Conservation (phyloP, 495 filamentous ascomycete species). For the Letharia columbiana region DNA sequence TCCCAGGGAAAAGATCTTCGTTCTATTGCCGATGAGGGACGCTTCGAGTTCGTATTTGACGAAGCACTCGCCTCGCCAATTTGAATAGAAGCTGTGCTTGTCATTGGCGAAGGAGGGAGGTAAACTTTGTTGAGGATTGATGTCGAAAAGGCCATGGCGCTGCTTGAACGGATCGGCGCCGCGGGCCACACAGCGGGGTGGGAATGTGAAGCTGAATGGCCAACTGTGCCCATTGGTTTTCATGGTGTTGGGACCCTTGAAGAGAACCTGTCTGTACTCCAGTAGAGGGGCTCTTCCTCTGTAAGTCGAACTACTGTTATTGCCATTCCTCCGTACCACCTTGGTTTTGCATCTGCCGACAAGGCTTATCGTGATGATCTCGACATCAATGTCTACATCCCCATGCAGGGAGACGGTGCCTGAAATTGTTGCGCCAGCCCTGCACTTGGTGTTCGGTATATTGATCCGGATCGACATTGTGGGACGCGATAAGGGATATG, state of each 20-base stretch:
- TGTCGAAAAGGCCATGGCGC: conserved; percentile 2
- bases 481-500: not conserved
- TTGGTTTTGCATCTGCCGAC: conserved; percentile 4
- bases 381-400: conserved; percentile 1
- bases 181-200: conserved; percentile 2
- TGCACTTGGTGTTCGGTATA: not conserved
- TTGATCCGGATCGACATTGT: conserved; percentile 15
- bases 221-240: conserved; percentile 6
- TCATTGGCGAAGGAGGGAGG: conserved; percentile 7
- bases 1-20: not conserved
- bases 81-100: not conserved
- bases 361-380: conserved; percentile 13
- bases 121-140: conserved; percentile 7
- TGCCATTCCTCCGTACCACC: conserved; percentile 1
- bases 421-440: conserved; percentile 3
- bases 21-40: not conserved
- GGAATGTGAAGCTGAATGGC: conserved; percentile 8
- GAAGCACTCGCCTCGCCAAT: not conserved
- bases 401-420: conserved; percentile 5
- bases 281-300: conserved; percentile 4
- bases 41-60: conserved; percentile 15
- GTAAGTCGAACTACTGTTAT: not conserved
- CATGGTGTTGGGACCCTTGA: conserved; percentile 10
- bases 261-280: not conserved
- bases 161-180: conserved; percentile 9